These are phyloP conservation scores for Dioscorea cayenensis DNA, from an alignment of 116 monocot species.

Conservation along the genomic window DNA sequence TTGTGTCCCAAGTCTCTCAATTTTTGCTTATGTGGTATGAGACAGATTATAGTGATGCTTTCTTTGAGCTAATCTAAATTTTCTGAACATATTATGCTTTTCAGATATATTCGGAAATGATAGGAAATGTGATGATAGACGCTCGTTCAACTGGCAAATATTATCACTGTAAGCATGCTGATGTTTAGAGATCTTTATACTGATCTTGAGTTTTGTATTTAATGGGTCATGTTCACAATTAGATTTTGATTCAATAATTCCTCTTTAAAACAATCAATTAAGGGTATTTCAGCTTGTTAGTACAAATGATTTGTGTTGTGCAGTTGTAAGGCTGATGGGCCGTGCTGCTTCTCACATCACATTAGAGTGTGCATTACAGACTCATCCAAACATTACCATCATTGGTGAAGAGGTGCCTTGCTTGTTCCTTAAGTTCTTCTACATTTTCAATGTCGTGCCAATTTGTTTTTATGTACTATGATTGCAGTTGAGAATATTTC, in stretches of 20 bases:
- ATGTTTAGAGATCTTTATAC: neutral
- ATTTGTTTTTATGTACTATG: neutral
- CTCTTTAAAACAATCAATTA: neutral
- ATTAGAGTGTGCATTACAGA: constrained; percentile 94
- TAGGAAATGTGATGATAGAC: constrained; percentile 97
- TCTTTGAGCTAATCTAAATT: too few relatives aligned
- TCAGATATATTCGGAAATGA: constrained; percentile 98
- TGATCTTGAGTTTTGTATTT: neutral
- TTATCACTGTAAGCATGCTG: constrained; percentile 77
- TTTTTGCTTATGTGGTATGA: too few relatives aligned
- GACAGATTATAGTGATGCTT: too few relatives aligned
- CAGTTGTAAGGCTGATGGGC: constrained; percentile 99
- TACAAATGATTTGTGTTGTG: neutral
- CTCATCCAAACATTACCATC: constrained; percentile 86
- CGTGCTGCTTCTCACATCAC: constrained; percentile 99
- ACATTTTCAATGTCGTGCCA: neutral
- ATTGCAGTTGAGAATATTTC: too few relatives aligned
- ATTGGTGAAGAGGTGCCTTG: constrained; percentile 92
- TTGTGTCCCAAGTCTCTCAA: too few relatives aligned
- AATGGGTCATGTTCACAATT: neutral
- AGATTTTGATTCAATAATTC: neutral
- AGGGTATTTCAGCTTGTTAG: neutral
- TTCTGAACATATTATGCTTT: constrained; percentile 7
- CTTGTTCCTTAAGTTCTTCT: neutral
- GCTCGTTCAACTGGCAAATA: constrained; percentile 96